A percentile compares a stretch with the other conserved stretches of the same genome.
These are phyloP conservation scores for Sporothrix pallida DNA, from an alignment of 2,329 filamentous ascomycete species.

Conservation along the genomic window DNA sequence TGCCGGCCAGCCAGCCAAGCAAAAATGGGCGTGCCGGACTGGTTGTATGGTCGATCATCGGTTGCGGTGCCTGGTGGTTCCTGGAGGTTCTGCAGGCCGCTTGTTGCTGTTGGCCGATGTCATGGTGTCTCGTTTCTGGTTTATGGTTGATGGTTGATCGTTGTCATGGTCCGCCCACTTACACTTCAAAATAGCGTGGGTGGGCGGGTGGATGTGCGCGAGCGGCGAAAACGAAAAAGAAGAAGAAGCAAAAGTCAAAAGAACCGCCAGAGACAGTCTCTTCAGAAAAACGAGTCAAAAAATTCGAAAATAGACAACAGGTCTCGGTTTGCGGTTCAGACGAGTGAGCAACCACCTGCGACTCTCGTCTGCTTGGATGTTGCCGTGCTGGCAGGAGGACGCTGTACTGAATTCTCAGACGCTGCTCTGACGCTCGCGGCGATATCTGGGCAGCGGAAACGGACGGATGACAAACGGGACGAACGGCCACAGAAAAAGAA, in stretches of 20 bases:
- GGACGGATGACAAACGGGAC: neutral
- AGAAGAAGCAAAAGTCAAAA: neutral
- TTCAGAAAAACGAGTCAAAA: neutral
- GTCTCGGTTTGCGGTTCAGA: neutral
- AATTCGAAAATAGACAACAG: neutral
- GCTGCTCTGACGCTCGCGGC: neutral
- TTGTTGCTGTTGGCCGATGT: neutral
- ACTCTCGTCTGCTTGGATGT: neutral
- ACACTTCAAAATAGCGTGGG: conserved; percentile 3
- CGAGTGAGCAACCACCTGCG: conserved; percentile 23
- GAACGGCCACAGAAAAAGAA: conserved; percentile 3
- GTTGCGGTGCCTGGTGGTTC: conserved; percentile 31
- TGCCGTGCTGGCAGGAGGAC: neutral
- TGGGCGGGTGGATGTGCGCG: conserved; percentile 22
- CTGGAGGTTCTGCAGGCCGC: conserved; percentile 7
- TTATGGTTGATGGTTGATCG: neutral
- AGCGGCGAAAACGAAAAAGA: neutral
- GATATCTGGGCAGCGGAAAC: neutral
- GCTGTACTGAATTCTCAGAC: neutral
- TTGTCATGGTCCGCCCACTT: conserved; percentile 2
- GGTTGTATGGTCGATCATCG: neutral
- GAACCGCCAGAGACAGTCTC: neutral
- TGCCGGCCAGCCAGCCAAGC: conserved; percentile 11
- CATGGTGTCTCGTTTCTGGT: neutral
- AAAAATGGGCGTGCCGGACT: conserved; percentile 17